These are phyloP conservation scores for Anthracocystis setariae DNA, from an alignment of 1,284 basidiomycete genomes.

Conservation along the genomic window DNA sequence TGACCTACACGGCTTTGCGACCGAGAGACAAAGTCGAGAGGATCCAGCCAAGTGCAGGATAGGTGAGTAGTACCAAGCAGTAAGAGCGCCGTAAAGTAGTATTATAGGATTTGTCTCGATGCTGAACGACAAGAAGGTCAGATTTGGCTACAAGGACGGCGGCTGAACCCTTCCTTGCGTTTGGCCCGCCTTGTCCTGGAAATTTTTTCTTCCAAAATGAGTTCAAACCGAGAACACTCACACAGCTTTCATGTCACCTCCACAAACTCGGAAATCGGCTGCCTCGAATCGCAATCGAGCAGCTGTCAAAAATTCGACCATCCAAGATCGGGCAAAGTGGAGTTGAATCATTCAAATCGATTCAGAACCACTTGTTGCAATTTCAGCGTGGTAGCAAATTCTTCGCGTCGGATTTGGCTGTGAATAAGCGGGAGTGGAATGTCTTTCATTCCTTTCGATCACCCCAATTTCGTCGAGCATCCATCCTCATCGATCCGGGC, in stretches of 20 bases:
- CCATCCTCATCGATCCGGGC: slow-evolving; percentile 1
- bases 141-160: not conserved
- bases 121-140: too few species aligned
- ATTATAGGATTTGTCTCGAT: too few species aligned
- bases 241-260: slow-evolving; percentile 16
- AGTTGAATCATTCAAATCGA: slow-evolving; percentile 18
- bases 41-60: too few species aligned
- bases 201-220: slow-evolving; percentile 26
- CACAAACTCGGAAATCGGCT: slow-evolving; percentile 29
- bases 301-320: not conserved
- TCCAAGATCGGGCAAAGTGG: slow-evolving; percentile 4
- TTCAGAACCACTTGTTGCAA: slow-evolving; percentile 7
- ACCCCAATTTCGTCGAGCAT: slow-evolving; percentile 26
- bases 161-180: slow-evolving; percentile 37
- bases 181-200: slow-evolving; percentile 6
- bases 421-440: slow-evolving; percentile 22
- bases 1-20: too few species aligned
- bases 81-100: too few species aligned
- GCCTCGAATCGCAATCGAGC: not conserved
- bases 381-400: slow-evolving; percentile 14
- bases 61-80: too few species aligned
- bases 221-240: slow-evolving; percentile 3
- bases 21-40: too few species aligned
- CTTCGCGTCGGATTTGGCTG: slow-evolving; percentile 27
- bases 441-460: slow-evolving; percentile 47